Base-by-base conservation (phyloP, 139 green algal genomes). In the Diplosphaera chodatii region DNA sequence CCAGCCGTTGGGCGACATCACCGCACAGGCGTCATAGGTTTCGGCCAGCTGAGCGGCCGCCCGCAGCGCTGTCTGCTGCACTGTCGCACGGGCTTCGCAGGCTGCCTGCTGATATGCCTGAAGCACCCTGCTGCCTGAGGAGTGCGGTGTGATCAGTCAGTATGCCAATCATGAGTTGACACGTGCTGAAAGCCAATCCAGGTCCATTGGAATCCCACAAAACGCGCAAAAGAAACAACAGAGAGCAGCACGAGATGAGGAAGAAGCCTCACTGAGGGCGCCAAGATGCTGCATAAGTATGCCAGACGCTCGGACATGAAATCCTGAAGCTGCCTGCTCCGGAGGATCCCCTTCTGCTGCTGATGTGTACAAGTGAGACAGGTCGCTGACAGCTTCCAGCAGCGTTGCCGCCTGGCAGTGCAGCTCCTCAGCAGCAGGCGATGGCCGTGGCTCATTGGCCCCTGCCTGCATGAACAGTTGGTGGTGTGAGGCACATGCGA, bases 11-110 rank as follows among this genome's bases (percentile, higher is more conserved):
- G 74, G 63, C 18, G 71, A 67, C 8, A 2, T 21, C 5, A 67
- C 33, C 0, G 70, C 56, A 65, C 77, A 80, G 10, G 6, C 33
- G 28, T 48, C 30, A 32, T 80, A 83, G 3, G 27, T 40, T 23
- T 62, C 59, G 32, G 68, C 37, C n/a, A 68, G 25, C 0, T 29
- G 32, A 21, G 59, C 33, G 32, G 33, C 40, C 13, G n/a, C 27
- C 40, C 48, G 29, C 28, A 74, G 65, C 41, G 74, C 40, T 31
- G 67, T 2, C 65, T 75, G 23, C 69, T 69, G 71, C 5, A n/a
- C 67, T 22, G 66, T 40, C n/a, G 67, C 27, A 23, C 20, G 31
- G 62, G 33, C 18, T 10, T 59, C 18, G 48, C 48, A 59, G 10
- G 48, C 31, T 4, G 74, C 62, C 63, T 78, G 59, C 20, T 33